Evolutionary conservation across 1,284 basidiomycete genomes (phyloP).

Genomic region (Trametes hirsuta): DNA sequence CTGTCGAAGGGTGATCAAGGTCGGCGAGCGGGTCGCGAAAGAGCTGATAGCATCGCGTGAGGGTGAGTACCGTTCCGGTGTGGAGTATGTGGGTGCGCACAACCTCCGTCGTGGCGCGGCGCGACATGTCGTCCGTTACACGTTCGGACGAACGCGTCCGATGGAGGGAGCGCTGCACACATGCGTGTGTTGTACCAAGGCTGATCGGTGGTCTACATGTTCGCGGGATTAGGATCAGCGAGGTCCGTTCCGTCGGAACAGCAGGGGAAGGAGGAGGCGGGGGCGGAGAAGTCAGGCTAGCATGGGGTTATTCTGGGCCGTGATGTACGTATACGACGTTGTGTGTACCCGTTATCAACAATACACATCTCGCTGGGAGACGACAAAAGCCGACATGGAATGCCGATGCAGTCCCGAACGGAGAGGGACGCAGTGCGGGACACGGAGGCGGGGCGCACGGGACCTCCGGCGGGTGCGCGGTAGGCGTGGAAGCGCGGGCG

Average conservation of each 20-base stretch:
- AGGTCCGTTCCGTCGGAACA: conserved; percentile 23
- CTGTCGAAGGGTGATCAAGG: conserved; percentile 76
- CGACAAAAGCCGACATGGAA: neutral
- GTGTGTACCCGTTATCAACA: conserved; percentile 20
- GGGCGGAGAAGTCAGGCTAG: conserved; percentile 14
- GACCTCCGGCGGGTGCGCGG: neutral
- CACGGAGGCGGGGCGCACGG: conserved; percentile 1
- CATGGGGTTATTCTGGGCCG: conserved; percentile 12
- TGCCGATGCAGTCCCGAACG: conserved; percentile 7
- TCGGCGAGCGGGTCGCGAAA: conserved; percentile 70
- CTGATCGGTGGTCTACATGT: conserved; percentile 11
- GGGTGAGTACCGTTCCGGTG: conserved; percentile 15
- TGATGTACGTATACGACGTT: conserved; percentile 9
- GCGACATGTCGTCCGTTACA: neutral
- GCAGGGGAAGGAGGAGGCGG: conserved; percentile 22
- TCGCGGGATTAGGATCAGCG: conserved; percentile 22
- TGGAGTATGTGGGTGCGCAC: neutral
- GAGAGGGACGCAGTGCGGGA: neutral
- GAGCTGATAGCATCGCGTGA: conserved; percentile 38
- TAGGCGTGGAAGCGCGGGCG: neutral
- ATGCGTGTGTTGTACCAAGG: conserved; percentile 2
- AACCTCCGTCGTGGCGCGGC: conserved; percentile 2
- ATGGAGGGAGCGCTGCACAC: conserved; percentile 6
- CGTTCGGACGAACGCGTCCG: conserved; percentile 10
- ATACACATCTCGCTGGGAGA: neutral